Conservation (phyloP, 2,329 filamentous ascomycete genomes). For the Aspergillus alliaceus region DNA sequence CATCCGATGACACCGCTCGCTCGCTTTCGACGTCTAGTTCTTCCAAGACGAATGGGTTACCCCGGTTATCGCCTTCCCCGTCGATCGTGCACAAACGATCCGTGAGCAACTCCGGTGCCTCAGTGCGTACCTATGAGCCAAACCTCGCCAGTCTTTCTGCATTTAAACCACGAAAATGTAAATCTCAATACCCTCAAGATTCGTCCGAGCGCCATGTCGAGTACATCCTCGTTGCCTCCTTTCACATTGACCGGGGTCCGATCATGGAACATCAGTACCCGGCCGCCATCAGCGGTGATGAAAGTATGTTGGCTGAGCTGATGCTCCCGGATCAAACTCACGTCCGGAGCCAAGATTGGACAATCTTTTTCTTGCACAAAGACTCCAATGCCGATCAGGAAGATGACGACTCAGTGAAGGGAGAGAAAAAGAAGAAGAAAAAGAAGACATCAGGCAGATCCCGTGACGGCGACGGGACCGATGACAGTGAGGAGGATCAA, state of each 20-base stretch:
- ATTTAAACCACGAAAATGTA: constrained; percentile 56
- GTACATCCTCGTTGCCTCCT: constrained; percentile 95
- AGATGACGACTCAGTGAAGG: constrained; percentile 61
- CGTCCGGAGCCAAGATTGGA: constrained; percentile 95
- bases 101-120: constrained; percentile 48
- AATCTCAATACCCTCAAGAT: constrained; percentile 74
- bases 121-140: constrained; percentile 37
- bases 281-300: constrained; percentile 89
- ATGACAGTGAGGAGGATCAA: constrained; percentile 52
- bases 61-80: constrained; percentile 60
- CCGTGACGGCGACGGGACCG: constrained; percentile 46
- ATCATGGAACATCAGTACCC: constrained; percentile 99
- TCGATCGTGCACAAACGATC: constrained; percentile 55
- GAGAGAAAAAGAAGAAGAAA: constrained; percentile 47
- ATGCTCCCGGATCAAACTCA: constrained; percentile 98
- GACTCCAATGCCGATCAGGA: constrained; percentile 84
- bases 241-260: constrained; percentile 93
- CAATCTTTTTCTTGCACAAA: constrained; percentile 97
- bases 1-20: constrained; percentile 44
- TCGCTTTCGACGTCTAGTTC: constrained; percentile 47
- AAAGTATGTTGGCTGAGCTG: constrained; percentile 96
- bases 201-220: constrained; percentile 91
- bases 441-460: constrained; percentile 47
- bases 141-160: constrained; percentile 32
- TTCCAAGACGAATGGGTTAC: constrained; percentile 51